Evolutionary conservation across 176 grass and related monocot genomes (phyloP).

Genomic region (sorghum (Sorghum bicolor)): DNA sequence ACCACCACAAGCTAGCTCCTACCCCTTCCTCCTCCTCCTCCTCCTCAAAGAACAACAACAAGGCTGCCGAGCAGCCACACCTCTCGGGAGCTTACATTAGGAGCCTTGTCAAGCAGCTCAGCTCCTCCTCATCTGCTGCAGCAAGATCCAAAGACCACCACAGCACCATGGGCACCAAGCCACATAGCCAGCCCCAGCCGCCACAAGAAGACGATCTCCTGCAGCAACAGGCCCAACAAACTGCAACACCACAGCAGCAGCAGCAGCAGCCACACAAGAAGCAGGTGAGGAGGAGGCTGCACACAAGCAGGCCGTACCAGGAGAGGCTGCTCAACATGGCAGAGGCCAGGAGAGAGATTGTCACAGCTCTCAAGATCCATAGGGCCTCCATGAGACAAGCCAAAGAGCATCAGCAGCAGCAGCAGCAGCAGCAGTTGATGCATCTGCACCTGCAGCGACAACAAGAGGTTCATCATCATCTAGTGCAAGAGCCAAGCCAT

Average conservation of each 20-base stretch:
- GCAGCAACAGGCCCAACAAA: constrained; percentile 21
- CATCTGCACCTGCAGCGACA: constrained; percentile 36
- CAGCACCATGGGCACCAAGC: constrained; percentile 53
- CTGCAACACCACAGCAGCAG: constrained; percentile 1
- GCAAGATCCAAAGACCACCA: constrained; percentile 45
- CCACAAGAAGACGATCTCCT: constrained; percentile 19
- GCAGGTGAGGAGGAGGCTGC: constrained; percentile 89
- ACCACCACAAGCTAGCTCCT: constrained; percentile 55
- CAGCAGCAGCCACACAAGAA: constrained; percentile 76
- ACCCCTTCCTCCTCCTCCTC: constrained; percentile 46
- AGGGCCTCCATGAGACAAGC: constrained; percentile 92
- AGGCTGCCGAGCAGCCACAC: constrained; percentile 55
- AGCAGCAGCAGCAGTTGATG: constrained; percentile 25
- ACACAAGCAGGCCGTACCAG: constrained; percentile 88
- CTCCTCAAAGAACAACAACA: constrained; percentile 41
- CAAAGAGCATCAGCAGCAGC: constrained; percentile 68
- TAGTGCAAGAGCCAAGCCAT: constrained; percentile 25
- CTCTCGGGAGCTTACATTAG: constrained; percentile 93
- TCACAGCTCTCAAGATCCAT: constrained; percentile 86
- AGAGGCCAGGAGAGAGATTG: constrained; percentile 92
- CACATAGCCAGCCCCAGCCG: constrained; percentile 35
- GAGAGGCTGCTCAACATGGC: constrained; percentile 96
- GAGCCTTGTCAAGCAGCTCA: constrained; percentile 88
- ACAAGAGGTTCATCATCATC: constrained; percentile 36
- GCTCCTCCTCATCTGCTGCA: constrained; percentile 47